phyloP scores from a whole-genome alignment of 768 basidiomycete species.

The Pluteus cervinus region DNA sequence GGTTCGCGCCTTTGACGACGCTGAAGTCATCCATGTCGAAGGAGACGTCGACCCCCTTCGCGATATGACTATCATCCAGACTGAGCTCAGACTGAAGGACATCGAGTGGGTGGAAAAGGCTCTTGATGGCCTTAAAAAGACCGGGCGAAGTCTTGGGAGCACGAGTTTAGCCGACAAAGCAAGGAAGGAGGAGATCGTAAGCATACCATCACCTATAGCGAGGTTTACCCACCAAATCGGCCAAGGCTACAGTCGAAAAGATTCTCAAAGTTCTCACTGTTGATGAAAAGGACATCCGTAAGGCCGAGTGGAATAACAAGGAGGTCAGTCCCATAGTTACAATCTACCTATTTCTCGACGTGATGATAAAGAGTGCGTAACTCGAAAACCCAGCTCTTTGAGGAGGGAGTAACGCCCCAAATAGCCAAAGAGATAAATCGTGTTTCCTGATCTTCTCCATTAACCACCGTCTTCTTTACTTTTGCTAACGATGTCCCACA shows the following conservation, averaged over 20 bases:
- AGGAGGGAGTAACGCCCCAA: slow-evolving; percentile 90
- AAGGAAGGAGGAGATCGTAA: slow-evolving; percentile 91
- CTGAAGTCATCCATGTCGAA: slow-evolving; percentile 99
- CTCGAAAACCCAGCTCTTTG: slow-evolving; percentile 96
- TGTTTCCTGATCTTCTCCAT: slow-evolving; percentile 31
- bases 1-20: slow-evolving; percentile 95
- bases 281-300: slow-evolving; percentile 86
- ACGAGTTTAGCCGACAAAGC: slow-evolving; percentile 87
- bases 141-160: slow-evolving; percentile 64
- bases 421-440: slow-evolving; percentile 58
- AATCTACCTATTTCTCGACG: slow-evolving; percentile 2
- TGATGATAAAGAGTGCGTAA: slow-evolving; percentile 75
- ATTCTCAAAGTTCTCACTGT: slow-evolving; percentile 71
- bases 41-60: slow-evolving; percentile 94
- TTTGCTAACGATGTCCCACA: slow-evolving; percentile 7
- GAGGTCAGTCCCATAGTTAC: no score
- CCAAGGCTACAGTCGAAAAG: slow-evolving; percentile 80
- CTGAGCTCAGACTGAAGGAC: slow-evolving; percentile 91
- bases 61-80: slow-evolving; percentile 97
- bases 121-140: slow-evolving; percentile 72
- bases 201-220: background rate
- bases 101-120: slow-evolving; percentile 98
- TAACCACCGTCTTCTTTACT: slow-evolving; percentile 3
- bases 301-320: slow-evolving; percentile 93
- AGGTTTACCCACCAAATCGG: slow-evolving; percentile 8